Conservation (phyloP, 2,329 filamentous ascomycete genomes). For the Fusarium sp. region DNA sequence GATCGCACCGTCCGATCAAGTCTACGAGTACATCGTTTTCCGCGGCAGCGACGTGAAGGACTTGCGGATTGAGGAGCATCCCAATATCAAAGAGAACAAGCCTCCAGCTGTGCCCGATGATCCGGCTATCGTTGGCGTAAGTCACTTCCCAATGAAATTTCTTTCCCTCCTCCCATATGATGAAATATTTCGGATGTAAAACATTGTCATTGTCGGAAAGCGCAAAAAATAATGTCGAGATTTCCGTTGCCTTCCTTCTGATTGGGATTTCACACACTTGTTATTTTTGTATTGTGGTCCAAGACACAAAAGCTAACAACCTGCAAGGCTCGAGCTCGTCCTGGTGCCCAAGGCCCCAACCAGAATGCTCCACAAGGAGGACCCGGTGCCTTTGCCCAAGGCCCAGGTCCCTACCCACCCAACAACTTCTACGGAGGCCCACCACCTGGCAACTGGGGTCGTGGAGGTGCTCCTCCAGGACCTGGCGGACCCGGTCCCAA, state of each 20-base stretch:
- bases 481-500: constrained; percentile 68
- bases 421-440: constrained; percentile 64
- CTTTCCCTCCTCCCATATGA: constrained; percentile 70
- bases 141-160: constrained; percentile 59
- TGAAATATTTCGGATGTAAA: constrained; percentile 98
- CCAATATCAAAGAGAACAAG: constrained; percentile 79
- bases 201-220: constrained; percentile 83
- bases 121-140: constrained; percentile 96
- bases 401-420: constrained; percentile 59
- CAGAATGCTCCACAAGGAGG: constrained; percentile 54
- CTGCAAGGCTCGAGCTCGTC: constrained; percentile 58
- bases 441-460: constrained; percentile 68
- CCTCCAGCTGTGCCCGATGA: constrained; percentile 89
- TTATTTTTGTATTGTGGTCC: constrained; percentile 27
- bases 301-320: constrained; percentile 50
- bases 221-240: constrained; percentile 96
- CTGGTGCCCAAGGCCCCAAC: constrained; percentile 51
- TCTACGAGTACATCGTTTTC: constrained; percentile 99
- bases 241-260: constrained; percentile 99
- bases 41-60: constrained; percentile 99
- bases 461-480: constrained; percentile 64
- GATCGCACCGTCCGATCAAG: constrained; percentile 83
- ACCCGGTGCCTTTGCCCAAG: constrained; percentile 60
- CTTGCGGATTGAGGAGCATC: constrained; percentile 88
- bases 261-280: constrained; percentile 58